Percentiles rank a stretch among this genome's conserved stretches.
phyloP scores from a whole-genome alignment of 2,329 filamentous ascomycete genomes.

The Ophiognomonia clavigignenti-juglandacearum region DNA sequence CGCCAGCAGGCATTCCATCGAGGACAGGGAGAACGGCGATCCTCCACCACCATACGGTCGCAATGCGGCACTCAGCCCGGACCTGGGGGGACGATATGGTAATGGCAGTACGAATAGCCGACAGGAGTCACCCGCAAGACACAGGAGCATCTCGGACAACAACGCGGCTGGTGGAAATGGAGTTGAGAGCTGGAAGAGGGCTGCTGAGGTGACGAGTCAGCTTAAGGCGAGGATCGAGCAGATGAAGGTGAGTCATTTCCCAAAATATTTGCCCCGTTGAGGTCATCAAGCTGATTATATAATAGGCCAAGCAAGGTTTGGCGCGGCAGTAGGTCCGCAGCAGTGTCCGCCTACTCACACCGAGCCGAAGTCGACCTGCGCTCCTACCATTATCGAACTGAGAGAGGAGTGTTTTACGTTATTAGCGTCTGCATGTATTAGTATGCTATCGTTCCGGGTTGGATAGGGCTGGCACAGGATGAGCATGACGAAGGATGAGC shows the following conservation, averaged over 20 bases:
- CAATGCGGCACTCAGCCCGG: constrained; percentile 49
- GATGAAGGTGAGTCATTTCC: constrained; percentile 68
- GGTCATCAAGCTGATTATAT: neutral
- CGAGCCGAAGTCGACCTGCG: constrained; percentile 8
- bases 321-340: constrained; percentile 16
- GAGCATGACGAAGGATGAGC: too few relatives aligned
- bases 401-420: too few relatives aligned
- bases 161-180: constrained; percentile 15
- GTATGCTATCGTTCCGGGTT: too few relatives aligned
- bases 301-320: constrained; percentile 17
- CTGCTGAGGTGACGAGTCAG: constrained; percentile 95
- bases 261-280: neutral
- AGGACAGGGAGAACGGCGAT: constrained; percentile 67
- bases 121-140: constrained; percentile 51
- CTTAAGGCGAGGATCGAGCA: constrained; percentile 95
- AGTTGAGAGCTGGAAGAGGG: constrained; percentile 83
- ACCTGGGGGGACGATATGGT: constrained; percentile 36
- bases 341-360: constrained; percentile 9
- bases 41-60: constrained; percentile 32
- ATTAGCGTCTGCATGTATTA: too few relatives aligned
- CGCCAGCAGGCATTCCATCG: constrained; percentile 56
- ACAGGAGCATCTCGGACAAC: constrained; percentile 15
- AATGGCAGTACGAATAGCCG: constrained; percentile 52
- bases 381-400: too few relatives aligned
- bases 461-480: too few relatives aligned